phyloP scores from a whole-genome alignment of 2,329 filamentous ascomycete species.

The Chrysoporthe deuterocubensis region DNA sequence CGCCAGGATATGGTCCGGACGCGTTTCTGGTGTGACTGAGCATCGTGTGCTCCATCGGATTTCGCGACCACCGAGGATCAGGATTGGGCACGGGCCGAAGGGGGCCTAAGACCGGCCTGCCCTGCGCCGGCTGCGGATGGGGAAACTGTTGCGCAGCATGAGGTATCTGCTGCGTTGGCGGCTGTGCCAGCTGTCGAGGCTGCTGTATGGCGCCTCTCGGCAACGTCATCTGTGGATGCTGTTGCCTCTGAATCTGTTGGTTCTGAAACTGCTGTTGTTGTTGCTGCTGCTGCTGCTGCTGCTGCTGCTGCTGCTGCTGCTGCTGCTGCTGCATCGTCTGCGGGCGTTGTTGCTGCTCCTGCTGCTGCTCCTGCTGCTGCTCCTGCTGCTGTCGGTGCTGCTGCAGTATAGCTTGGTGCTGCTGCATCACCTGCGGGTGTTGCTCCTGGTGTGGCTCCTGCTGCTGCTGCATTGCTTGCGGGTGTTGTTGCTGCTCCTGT shows the following conservation, averaged over 20 bases:
- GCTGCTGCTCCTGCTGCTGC: conserved; percentile 17
- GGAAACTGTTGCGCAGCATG: conserved; percentile 10
- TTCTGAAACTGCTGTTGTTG: conserved; percentile 22
- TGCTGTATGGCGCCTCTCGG: conserved; percentile 19
- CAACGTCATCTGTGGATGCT: background rate
- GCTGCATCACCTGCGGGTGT: background rate
- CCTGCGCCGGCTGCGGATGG: background rate
- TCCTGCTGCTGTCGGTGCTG: conserved; percentile 8
- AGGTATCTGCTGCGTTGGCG: conserved; percentile 23
- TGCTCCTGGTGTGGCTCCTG: conserved; percentile 9
- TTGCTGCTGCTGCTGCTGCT: background rate
- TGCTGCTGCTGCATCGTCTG: conserved; percentile 4
- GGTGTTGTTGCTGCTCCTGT: background rate
- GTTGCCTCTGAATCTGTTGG: background rate
- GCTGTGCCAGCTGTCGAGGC: conserved; percentile 16
- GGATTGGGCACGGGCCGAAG: background rate
- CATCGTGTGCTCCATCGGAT: conserved; percentile 13
- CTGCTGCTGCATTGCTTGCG: conserved; percentile 9
- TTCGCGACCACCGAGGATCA: conserved; percentile 14
- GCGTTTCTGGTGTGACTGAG: conserved; percentile 2
- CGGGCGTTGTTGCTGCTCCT: conserved; percentile 15
- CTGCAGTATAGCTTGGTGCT: conserved; percentile 6
- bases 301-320: too few relatives aligned
- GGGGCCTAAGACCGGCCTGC: background rate
- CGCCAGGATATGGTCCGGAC: conserved; percentile 1